Evolutionary conservation across 768 basidiomycete genomes (phyloP), one percentile per base, ranked within the genome.

Genomic region (Sistotremastrum niveocremeum): DNA sequence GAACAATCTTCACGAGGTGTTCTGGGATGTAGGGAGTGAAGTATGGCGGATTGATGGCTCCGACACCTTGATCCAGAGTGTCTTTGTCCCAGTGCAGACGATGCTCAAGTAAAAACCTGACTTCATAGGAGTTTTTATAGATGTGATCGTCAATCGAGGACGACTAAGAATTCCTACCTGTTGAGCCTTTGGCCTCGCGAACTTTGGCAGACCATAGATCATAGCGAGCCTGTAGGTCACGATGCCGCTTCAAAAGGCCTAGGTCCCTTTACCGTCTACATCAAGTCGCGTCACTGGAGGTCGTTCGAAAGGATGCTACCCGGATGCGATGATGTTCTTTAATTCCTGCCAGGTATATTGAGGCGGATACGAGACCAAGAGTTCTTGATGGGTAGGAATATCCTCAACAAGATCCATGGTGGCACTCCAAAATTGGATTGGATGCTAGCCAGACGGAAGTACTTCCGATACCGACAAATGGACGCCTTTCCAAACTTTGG

Each of bases 31-130:
- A 67, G 8, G 72, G 72, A 33, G 68, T 77, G 60, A 90, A 89
- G 59, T 83, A 84, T 8, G 67, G 62, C 5, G 76, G 76, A 7
- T 20, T 46, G 30, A 52, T 44, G 29, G 48, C 34, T 37, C 46
- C 35, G 6, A 47, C 43, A 35, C 40, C 40, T 37, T 45, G n/a
- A 52, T 41, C 77, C 30, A 77, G 63, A 0, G 68, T 70, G 56
- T 87, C 84, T 51, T 75, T 70, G 1, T 82, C 83, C 87, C 87
- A 90, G 50, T 74, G 81, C 47, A 90, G 61, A 20, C 86, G 74
- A 54, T 77, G 61, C 49, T 72, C 73, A 41, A 74, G 52, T n/a
- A 89, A 69, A 52, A 84, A 89, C 46, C 78, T 74, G n/a, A 73
- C 85, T 87, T n/a, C 10, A 44, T 20, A 32, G 11, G 37, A n/a